A percentile compares a stretch with the other conserved stretches of the same genome.
These are phyloP conservation scores for Penicillium crystallinum DNA, from an alignment of 495 filamentous ascomycete species.

Conservation along the genomic window DNA sequence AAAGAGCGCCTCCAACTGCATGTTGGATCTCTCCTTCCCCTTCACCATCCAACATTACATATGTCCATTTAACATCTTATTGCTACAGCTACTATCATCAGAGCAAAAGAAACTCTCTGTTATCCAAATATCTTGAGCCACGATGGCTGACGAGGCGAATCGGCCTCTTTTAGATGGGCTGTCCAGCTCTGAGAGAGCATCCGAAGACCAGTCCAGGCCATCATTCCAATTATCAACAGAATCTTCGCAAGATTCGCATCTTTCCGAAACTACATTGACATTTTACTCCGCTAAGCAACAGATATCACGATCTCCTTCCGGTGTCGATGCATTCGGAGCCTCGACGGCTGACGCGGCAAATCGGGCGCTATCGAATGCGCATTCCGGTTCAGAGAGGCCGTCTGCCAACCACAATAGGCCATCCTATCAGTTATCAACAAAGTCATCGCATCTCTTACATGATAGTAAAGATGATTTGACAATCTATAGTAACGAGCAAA, in stretches of 20 bases:
- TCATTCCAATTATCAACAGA: neutral
- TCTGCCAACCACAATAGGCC: neutral
- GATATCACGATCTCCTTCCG: neutral
- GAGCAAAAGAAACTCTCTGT: neutral
- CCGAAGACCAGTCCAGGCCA: neutral
- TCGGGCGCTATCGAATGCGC: constrained; percentile 26
- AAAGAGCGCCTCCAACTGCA: constrained; percentile 2
- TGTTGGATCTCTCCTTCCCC: neutral
- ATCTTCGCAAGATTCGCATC: neutral
- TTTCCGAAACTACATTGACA: neutral
- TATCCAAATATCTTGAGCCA: constrained; percentile 13
- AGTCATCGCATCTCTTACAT: neutral
- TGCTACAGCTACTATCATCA: neutral
- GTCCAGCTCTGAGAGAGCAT: neutral
- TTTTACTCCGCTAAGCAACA: neutral
- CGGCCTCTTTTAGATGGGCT: constrained; percentile 26
- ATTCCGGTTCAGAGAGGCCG: neutral
- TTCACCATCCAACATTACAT: neutral
- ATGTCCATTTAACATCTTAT: neutral
- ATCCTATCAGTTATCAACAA: neutral
- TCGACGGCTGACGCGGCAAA: constrained; percentile 35
- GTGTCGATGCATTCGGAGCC: constrained; percentile 13
- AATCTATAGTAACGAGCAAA: neutral
- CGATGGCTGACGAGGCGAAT: constrained; percentile 35
- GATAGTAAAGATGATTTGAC: neutral